Evolutionary conservation across 176 grass and related monocot genomes (phyloP).

Genomic region (Tillandsia leiboldiana): DNA sequence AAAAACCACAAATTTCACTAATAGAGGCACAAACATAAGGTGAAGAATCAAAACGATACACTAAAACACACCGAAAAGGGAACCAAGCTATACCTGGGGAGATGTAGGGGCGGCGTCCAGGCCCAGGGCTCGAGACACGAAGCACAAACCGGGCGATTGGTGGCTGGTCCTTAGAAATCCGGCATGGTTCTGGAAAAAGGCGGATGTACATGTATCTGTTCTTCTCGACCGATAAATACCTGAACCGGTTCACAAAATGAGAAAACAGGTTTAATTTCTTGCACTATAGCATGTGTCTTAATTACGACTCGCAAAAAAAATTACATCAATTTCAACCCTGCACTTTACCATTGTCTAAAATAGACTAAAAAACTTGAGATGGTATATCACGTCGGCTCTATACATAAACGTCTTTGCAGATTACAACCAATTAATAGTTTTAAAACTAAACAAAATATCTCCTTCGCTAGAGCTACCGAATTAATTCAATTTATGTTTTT

Average conservation of each 20-base stretch:
- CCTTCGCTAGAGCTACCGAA: too few species aligned
- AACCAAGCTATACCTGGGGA: constrained; percentile 45
- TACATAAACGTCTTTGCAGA: too few species aligned
- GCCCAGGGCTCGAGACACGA: constrained; percentile 50
- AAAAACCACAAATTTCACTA: not conserved
- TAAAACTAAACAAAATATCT: too few species aligned
- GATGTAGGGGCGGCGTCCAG: constrained; percentile 41
- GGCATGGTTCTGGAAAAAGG: constrained; percentile 76
- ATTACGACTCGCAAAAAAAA: too few species aligned
- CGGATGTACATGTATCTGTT: constrained; percentile 49
- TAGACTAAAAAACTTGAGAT: too few species aligned
- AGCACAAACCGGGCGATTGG: constrained; percentile 69
- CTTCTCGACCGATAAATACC: constrained; percentile 82
- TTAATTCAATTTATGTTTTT: too few species aligned
- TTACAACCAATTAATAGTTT: too few species aligned
- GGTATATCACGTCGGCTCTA: too few species aligned
- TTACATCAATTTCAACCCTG: not conserved
- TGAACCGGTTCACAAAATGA: not conserved
- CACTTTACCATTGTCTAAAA: too few species aligned
- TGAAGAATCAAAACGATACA: not conserved
- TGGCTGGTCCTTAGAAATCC: constrained; percentile 71
- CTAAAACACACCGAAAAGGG: constrained; percentile 1
- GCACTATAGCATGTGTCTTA: too few species aligned
- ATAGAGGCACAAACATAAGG: not conserved
- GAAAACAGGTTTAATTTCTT: too few species aligned